Percentiles rank a stretch among this genome's conserved stretches.
Conservation (phyloP, 1,284 basidiomycete species). For the Trichosporon ovoides region DNA sequence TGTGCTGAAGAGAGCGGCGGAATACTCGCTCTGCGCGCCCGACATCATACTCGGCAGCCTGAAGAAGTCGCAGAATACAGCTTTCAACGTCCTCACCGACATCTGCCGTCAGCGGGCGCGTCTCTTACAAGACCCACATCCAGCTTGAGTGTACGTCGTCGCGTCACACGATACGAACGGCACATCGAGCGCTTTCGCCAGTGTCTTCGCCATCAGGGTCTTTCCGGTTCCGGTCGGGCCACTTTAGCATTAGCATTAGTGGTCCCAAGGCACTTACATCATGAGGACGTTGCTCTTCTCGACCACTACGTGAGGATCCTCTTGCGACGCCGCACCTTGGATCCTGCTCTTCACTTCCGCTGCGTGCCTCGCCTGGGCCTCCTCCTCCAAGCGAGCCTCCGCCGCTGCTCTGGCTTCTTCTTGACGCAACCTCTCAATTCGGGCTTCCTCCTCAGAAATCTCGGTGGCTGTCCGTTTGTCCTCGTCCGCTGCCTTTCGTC, state of each 20-base stretch:
- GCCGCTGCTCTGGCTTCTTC: slow-evolving; percentile 6
- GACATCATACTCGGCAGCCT: slow-evolving; percentile 84
- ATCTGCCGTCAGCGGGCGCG: slow-evolving; percentile 55
- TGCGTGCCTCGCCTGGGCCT: slow-evolving; percentile 18
- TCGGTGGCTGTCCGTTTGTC: not conserved
- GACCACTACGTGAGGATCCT: slow-evolving; percentile 50
- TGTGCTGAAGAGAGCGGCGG: no score
- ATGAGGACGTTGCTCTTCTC: slow-evolving; percentile 93
- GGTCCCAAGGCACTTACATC: slow-evolving; percentile 54
- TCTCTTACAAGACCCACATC: slow-evolving; percentile 37
- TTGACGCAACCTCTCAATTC: not conserved
- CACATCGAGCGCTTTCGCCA: slow-evolving; percentile 80
- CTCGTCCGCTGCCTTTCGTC: slow-evolving; percentile 2
- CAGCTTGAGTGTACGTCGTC: slow-evolving; percentile 51
- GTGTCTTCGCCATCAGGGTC: slow-evolving; percentile 74
- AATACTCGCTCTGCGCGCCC: slow-evolving; percentile 52
- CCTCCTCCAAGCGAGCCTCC: slow-evolving; percentile 11
- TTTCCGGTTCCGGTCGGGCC: slow-evolving; percentile 61
- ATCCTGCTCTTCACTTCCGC: slow-evolving; percentile 19
- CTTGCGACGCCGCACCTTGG: not conserved
- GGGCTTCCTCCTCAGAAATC: slow-evolving; percentile 2
- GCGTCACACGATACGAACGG: slow-evolving; percentile 66
- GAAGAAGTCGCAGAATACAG: slow-evolving; percentile 74
- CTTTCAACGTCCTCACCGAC: slow-evolving; percentile 93
- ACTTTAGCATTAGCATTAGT: slow-evolving; percentile 23